These are phyloP conservation scores for Stagonosporopsis chrysanthemi DNA, from an alignment of 2,329 filamentous ascomycete species.

Conservation along the genomic window DNA sequence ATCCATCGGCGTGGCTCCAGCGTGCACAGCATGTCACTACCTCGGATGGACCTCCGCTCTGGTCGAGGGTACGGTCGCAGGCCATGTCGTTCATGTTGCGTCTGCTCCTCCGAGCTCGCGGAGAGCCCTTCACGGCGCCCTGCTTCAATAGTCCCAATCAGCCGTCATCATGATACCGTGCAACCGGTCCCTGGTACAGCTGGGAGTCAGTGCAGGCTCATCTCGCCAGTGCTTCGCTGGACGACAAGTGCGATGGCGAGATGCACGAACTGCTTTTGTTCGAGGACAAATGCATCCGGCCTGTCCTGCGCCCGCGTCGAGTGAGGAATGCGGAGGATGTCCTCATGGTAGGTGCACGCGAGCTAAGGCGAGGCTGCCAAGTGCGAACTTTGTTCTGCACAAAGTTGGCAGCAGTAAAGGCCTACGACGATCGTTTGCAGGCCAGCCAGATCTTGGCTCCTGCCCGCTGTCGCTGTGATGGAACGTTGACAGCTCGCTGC, in stretches of 20 bases:
- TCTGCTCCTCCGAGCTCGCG: constrained; percentile 32
- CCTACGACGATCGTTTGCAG: constrained; percentile 30
- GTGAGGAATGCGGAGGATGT: constrained; percentile 16
- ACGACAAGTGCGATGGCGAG: neutral
- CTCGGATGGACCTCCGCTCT: constrained; percentile 36
- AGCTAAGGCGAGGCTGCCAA: constrained; percentile 24
- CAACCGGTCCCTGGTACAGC: constrained; percentile 37
- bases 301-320: constrained; percentile 16
- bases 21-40: constrained; percentile 35
- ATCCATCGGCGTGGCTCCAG: constrained; percentile 40
- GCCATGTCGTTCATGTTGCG: constrained; percentile 27
- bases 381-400: constrained; percentile 18
- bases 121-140: constrained; percentile 14
- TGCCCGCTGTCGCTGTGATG: constrained; percentile 31
- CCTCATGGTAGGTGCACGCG: constrained; percentile 18
- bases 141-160: constrained; percentile 31
- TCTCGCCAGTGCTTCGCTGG: neutral
- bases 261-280: constrained; percentile 15
- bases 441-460: constrained; percentile 31
- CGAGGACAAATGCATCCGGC: constrained; percentile 15
- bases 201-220: neutral
- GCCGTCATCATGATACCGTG: constrained; percentile 39
- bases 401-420: constrained; percentile 17
- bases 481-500: constrained; percentile 43
- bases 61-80: constrained; percentile 19